Evolutionary conservation across 176 grass and related monocot genomes (phyloP), one percentile per base, ranked within the genome.

Genomic region (Cenchrus fungigraminus): DNA sequence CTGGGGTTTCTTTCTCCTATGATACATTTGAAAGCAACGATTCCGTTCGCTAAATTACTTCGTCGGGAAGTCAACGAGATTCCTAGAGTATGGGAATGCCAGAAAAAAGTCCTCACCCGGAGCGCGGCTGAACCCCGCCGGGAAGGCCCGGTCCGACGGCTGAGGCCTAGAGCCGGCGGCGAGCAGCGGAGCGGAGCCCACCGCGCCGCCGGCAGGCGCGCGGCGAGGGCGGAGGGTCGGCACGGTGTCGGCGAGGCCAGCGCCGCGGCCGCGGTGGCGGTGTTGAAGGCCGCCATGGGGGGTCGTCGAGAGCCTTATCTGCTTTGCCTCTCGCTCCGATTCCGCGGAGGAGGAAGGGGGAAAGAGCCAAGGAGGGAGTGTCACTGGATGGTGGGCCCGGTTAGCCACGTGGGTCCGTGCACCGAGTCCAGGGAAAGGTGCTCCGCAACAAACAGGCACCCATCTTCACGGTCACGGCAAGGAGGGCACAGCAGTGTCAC

Each of bases 271-370:
- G 63, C 4, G 50, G 54, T 15, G 56, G 73, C 0, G 8, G 79
- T 57, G 43, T 76, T 68, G 82, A 82, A 79, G 58, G 81, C 67
- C 40, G 83, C 88, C 93, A 95, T 91, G 62, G 40, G 25, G 14
- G 16, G 66, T 20, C 34, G 34, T 12, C 9, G 61, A 1, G 67
- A 83, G 43, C n/a, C 78, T 86, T 86, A 86, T 90, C 88, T 71
- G 50, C 43, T 71, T 40, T 9, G 68, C 80, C 16, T 11, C 5
- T 56, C 50, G 25, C 25, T 25, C 74, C 69, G 9, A 6, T 4
- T 78, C 6, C 47, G 29, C 28, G 69, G 34, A 63, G 78, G 55
- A 90, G 45, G 29, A 68, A 43, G 69, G 29, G 6, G 6, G 20
- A 4, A 19, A 19, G 17, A 56, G 20, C 6, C 17, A 50, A 31